Percentiles rank a stretch among this genome's conserved stretches.
Conservation (phyloP, 2,329 filamentous ascomycete genomes). For the Rachicladosporium sp. region DNA sequence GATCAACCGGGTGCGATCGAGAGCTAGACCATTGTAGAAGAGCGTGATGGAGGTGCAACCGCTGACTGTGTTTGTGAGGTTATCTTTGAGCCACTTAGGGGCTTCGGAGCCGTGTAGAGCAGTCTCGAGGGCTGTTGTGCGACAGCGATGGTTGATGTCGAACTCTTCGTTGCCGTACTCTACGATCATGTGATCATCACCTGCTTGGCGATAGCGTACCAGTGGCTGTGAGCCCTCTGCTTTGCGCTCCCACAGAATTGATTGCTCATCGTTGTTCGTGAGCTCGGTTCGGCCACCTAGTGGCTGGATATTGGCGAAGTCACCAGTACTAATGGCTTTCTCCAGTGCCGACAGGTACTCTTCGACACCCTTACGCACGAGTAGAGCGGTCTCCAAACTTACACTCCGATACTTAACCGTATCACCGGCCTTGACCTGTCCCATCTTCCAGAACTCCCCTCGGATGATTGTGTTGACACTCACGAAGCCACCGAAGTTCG, state of each 20-base stretch:
- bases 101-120: slow-evolving; percentile 31
- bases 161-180: slow-evolving; percentile 47
- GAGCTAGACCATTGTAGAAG: slow-evolving; percentile 28
- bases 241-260: slow-evolving; percentile 20
- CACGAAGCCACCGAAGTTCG: slow-evolving; percentile 50
- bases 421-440: slow-evolving; percentile 49
- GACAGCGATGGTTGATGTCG: slow-evolving; percentile 45
- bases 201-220: slow-evolving; percentile 26
- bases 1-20: slow-evolving; percentile 26
- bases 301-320: slow-evolving; percentile 23
- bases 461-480: slow-evolving; percentile 44
- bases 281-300: slow-evolving; percentile 16
- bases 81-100: slow-evolving; percentile 25
- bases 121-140: slow-evolving; percentile 42
- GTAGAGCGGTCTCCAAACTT: slow-evolving; percentile 40
- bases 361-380: slow-evolving; percentile 31
- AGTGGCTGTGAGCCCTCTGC: slow-evolving; percentile 17
- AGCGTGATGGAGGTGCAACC: slow-evolving; percentile 35
- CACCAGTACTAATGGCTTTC: slow-evolving; percentile 24
- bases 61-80: slow-evolving; percentile 40
- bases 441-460: slow-evolving; percentile 49
- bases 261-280: slow-evolving; percentile 15
- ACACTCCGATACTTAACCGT: slow-evolving; percentile 39
- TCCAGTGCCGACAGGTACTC: slow-evolving; percentile 34
- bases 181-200: slow-evolving; percentile 41